Evolutionary conservation across 2,329 filamentous ascomycete species (phyloP), one percentile per base, ranked within the genome.

Genomic region (Aspergillus luchuensis): DNA sequence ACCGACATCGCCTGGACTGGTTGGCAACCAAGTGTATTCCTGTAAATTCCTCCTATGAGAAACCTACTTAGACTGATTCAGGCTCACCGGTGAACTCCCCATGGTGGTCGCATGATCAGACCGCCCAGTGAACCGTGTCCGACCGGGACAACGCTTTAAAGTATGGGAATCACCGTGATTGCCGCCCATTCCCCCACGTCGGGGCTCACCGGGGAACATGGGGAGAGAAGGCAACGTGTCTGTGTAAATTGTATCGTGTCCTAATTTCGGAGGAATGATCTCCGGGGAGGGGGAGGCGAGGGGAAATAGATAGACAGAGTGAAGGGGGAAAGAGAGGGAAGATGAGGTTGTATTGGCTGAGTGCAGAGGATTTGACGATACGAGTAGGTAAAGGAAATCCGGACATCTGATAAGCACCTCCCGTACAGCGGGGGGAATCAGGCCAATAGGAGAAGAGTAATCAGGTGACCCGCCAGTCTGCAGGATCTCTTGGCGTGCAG

Each of bases 161-260:
- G 28, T 30, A 30, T 30, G 28, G 28, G 28, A 30, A 30, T 11
- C 28, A 30, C 28, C 28, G 28, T 30, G 28, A 30, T 5, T 17
- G 11, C 33, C 10, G 33, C 11, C 33, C 11, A 36, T 36, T 50
- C 47, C 47, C 47, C 47, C 47, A 50, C 47, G 25, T 28, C 47
- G 47, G 47, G 47, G 47, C 47, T 50, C 25, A 50, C 47, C 47
- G 47, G 47, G 47, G 47, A 33, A 50, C 15, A 17, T 50, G 25
- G 23, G 47, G 47, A 13, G 45, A 13, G 15, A 45, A 45, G 39
- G 39, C 39, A 30, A 30, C 28, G 28, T 30, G 28, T 30, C 28
- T 30, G 10, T 11, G 28, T 30, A 30, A 11, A 3, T 10, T 36
- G 39, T n/a, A 45, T 21, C 3, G n/a, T 23, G 47, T 50, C 47